Evolutionary conservation across 2,329 filamentous ascomycete species (phyloP).

Genomic region (Eutypa lata): DNA sequence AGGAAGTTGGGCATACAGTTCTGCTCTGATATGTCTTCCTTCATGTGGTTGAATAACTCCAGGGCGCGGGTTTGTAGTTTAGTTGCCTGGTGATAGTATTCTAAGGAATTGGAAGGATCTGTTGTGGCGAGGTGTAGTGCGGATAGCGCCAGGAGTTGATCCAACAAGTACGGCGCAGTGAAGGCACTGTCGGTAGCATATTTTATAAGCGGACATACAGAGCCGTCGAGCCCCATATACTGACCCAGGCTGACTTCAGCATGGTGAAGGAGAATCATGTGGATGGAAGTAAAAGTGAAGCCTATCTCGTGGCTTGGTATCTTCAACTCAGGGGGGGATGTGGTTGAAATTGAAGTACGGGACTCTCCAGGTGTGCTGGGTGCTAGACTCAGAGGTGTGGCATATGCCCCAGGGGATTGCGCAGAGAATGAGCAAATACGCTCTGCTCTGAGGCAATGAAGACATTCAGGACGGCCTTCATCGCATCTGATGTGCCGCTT

Average conservation of each 20-base stretch:
- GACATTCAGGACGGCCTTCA: neutral
- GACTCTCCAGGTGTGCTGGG: too few relatives aligned
- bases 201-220: neutral
- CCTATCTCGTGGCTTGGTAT: too few relatives aligned
- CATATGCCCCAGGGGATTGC: neutral
- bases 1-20: slow-evolving; percentile 29
- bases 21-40: slow-evolving; percentile 8
- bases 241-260: neutral
- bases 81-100: slow-evolving; percentile 27
- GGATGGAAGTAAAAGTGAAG: too few relatives aligned
- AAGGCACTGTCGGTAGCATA: slow-evolving; percentile 5
- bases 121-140: slow-evolving; percentile 33
- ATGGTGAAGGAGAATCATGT: too few relatives aligned
- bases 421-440: neutral
- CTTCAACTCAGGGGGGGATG: too few relatives aligned
- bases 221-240: neutral
- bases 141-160: slow-evolving; percentile 31
- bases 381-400: neutral
- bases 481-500: slow-evolving; percentile 1
- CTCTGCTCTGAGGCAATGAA: neutral
- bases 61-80: slow-evolving; percentile 29
- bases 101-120: slow-evolving; percentile 14
- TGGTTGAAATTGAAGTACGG: too few relatives aligned
- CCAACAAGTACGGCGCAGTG: slow-evolving; percentile 32
- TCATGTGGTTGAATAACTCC: slow-evolving; percentile 26